A percentile compares a stretch with the other conserved stretches of the same genome.
These are phyloP conservation scores for Oxyria digyna DNA, from an alignment of 148 eudicot species.

Conservation along the genomic window DNA sequence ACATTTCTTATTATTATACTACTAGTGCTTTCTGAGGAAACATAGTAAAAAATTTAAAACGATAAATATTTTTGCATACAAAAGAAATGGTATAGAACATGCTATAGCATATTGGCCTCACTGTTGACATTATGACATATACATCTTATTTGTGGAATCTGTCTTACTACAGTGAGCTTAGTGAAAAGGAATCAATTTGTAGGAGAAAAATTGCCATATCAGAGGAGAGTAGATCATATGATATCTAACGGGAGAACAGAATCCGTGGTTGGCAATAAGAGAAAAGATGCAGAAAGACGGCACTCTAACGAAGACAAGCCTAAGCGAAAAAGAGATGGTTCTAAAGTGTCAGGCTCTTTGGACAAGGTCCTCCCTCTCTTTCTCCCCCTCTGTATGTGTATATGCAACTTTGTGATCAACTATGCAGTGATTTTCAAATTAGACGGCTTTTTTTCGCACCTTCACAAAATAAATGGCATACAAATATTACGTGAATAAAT, in stretches of 20 bases:
- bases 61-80: neutral
- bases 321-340: constrained; percentile 26
- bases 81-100: neutral
- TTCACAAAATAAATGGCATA: too few relatives aligned
- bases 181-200: constrained; percentile 17
- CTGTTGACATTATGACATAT: neutral
- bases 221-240: constrained; percentile 17
- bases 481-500: neutral
- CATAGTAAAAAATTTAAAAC: neutral
- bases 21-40: neutral
- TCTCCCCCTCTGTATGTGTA: neutral
- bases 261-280: constrained; percentile 23
- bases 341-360: constrained; percentile 18
- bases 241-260: constrained; percentile 18
- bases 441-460: neutral
- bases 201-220: constrained; percentile 24
- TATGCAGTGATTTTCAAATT: neutral
- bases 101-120: neutral
- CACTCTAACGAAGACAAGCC: constrained; percentile 27
- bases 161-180: constrained; percentile 14
- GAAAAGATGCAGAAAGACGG: constrained; percentile 15
- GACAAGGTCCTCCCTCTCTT: constrained; percentile 31
- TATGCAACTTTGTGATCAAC: neutral
- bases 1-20: neutral
- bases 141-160: neutral